Evolutionary conservation across 805 yeast species (phyloP).

Genomic region (Lipomyces kockii): DNA sequence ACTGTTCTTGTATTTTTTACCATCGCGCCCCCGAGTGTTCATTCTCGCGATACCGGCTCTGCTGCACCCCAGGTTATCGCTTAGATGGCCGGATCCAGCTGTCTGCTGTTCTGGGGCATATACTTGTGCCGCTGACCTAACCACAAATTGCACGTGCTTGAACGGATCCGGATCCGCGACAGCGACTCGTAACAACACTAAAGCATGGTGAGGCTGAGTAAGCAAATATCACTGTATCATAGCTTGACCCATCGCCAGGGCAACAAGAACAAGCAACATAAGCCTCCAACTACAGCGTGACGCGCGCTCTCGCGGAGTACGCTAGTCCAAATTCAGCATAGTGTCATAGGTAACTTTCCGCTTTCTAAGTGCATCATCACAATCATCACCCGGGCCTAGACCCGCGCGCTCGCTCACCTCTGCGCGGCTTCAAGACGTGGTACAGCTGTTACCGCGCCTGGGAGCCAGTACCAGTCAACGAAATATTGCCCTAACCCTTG

Average conservation of each 20-base stretch:
- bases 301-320: background rate
- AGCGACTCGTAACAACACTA: no score
- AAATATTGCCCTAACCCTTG: slow-evolving; percentile 18
- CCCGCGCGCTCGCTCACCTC: background rate
- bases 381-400: background rate
- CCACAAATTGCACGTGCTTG: background rate
- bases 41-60: no score
- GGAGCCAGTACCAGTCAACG: background rate
- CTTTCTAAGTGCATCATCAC: background rate
- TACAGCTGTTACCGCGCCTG: background rate
- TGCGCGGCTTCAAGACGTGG: background rate
- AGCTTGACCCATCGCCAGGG: slow-evolving; percentile 9
- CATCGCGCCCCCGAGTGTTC: no score
- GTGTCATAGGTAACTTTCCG: background rate
- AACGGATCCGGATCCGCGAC: no score
- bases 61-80: background rate
- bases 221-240: background rate
- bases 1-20: no score
- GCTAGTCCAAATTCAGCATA: background rate
- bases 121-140: no score
- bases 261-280: background rate
- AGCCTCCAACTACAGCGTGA: background rate
- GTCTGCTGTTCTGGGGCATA: no score
- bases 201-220: background rate
- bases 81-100: background rate